These are phyloP conservation scores for Ogataea henricii DNA, from an alignment of 805 yeast species.

Conservation along the genomic window DNA sequence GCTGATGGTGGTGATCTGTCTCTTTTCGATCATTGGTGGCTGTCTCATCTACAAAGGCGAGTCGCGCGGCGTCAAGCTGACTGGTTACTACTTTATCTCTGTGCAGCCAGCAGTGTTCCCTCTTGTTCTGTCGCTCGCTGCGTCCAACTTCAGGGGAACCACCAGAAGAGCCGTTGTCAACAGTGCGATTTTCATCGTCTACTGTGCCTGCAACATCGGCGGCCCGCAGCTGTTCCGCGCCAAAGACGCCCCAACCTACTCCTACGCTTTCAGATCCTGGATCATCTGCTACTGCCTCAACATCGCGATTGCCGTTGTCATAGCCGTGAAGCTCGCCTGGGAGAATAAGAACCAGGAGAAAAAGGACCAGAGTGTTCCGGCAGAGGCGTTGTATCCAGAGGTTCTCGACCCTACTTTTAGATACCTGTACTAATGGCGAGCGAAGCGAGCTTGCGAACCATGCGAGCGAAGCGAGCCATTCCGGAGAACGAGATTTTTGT, in stretches of 20 bases:
- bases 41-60: slow-evolving; percentile 32
- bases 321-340: slow-evolving; percentile 12
- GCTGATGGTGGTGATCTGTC: slow-evolving; percentile 28
- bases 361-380: slow-evolving; percentile 8
- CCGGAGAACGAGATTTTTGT: no score
- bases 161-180: slow-evolving; percentile 62
- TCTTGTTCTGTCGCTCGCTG: slow-evolving; percentile 26
- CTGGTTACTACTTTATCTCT: slow-evolving; percentile 34
- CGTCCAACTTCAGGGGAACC: slow-evolving; percentile 58
- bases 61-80: slow-evolving; percentile 28
- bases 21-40: slow-evolving; percentile 31
- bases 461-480: neutral
- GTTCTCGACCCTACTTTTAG: slow-evolving; percentile 22
- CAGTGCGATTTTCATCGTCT: slow-evolving; percentile 57
- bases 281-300: slow-evolving; percentile 46
- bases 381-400: slow-evolving; percentile 13
- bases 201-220: slow-evolving; percentile 64
- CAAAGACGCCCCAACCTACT: slow-evolving; percentile 57
- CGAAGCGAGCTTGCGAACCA: no score
- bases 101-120: slow-evolving; percentile 33
- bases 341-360: slow-evolving; percentile 17
- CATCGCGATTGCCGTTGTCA: slow-evolving; percentile 17
- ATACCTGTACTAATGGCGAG: slow-evolving; percentile 19
- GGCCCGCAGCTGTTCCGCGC: slow-evolving; percentile 71
- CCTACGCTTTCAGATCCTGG: slow-evolving; percentile 56